Conservation (phyloP, 176 grass and related monocot species). For the sorghum (Sorghum bicolor) region Sorghum_bicolor_NCBIv3 NC_012873.2:6462001-6462500, state of each 20-base stretch:
- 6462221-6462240: slow-evolving; percentile 75
- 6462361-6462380: slow-evolving; percentile 77
- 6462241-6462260: slow-evolving; percentile 78
- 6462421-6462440: slow-evolving; percentile 69
- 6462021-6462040: slow-evolving; percentile 45
- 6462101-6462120: slow-evolving; percentile 92
- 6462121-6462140: slow-evolving; percentile 80
- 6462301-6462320: slow-evolving; percentile 62
- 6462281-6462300: slow-evolving; percentile 51
- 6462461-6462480: slow-evolving; percentile 68
- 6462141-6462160: slow-evolving; percentile 64
- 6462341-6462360: slow-evolving; percentile 74
- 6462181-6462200: slow-evolving; percentile 81
- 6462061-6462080: slow-evolving; percentile 90
- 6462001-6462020: slow-evolving; percentile 42
- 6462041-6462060: slow-evolving; percentile 61
- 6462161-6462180: slow-evolving; percentile 38
- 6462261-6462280: slow-evolving; percentile 36
- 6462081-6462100: slow-evolving; percentile 78
- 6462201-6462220: slow-evolving; percentile 88
- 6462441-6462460: slow-evolving; percentile 74
- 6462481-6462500: slow-evolving; percentile 73
- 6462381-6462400: slow-evolving; percentile 48
- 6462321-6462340: slow-evolving; percentile 60
- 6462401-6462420: slow-evolving; percentile 43